These are phyloP conservation scores for Paramecium sexaurelia DNA, from an alignment of 73 alveolate species.

Conservation along the genomic window DNA sequence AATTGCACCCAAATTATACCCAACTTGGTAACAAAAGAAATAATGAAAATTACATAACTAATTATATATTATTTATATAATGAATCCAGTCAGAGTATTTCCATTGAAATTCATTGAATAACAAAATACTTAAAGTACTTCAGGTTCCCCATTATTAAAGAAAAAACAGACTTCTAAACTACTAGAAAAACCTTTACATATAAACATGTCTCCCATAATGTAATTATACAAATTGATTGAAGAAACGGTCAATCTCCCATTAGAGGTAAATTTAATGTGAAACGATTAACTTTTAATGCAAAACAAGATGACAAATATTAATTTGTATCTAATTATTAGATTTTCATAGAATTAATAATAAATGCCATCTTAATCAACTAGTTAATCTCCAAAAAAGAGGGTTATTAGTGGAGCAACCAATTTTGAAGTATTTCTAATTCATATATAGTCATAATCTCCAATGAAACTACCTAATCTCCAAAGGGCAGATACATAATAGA, in stretches of 20 bases:
- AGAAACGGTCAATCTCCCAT: background rate
- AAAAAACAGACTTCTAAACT: background rate
- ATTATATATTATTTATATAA: background rate
- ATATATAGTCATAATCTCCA: background rate
- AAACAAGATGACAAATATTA: background rate
- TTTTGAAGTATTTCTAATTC: background rate
- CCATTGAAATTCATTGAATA: conserved; percentile 16
- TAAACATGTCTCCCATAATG: conserved; percentile 27
- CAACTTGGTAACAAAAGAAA: conserved; percentile 60
- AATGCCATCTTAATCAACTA: background rate
- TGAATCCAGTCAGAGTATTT: conserved; percentile 59
- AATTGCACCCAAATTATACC: conserved; percentile 34
- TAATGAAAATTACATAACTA: conserved; percentile 25
- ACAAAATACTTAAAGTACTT: conserved; percentile 16
- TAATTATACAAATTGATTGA: background rate
- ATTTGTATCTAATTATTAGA: background rate
- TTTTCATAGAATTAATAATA: background rate
- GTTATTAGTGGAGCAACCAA: background rate
- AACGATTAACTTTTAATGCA: background rate
- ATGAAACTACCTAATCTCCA: background rate
- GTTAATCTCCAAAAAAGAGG: conserved; percentile 23
- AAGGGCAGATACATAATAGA: background rate
- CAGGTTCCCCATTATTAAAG: conserved; percentile 12
- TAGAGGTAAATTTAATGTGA: background rate
- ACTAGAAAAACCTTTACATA: background rate